Conservation (phyloP, 495 filamentous ascomycete genomes). For the Penicillium manginii region DNA sequence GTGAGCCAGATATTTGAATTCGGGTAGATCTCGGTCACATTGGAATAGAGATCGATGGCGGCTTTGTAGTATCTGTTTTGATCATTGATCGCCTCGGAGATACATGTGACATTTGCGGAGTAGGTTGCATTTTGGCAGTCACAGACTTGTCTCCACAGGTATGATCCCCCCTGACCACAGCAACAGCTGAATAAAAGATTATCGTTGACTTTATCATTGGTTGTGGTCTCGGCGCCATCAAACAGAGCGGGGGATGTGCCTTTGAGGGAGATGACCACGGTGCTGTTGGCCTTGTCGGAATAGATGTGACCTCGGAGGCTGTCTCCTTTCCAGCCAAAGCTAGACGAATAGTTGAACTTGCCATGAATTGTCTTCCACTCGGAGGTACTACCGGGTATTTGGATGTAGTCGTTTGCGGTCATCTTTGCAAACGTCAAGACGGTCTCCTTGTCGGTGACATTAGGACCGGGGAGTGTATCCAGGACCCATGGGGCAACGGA, state of each 20-base stretch:
- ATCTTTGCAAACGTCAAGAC: conserved; percentile 84
- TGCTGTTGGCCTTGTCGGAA: conserved; percentile 80
- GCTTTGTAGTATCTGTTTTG: conserved; percentile 92
- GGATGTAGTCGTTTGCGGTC: conserved; percentile 86
- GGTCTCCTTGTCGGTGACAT: conserved; percentile 84
- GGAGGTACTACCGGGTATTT: conserved; percentile 60
- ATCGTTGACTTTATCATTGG: conserved; percentile 96
- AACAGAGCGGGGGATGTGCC: conserved; percentile 89
- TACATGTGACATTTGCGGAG: conserved; percentile 88
- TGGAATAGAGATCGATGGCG: conserved; percentile 83
- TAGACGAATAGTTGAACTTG: conserved; percentile 77
- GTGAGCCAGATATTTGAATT: conserved; percentile 83
- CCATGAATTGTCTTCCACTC: conserved; percentile 86
- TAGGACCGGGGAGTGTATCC: conserved; percentile 77
- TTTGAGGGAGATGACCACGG: conserved; percentile 89
- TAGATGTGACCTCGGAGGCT: conserved; percentile 93
- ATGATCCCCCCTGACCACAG: conserved; percentile 88
- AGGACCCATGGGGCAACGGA: conserved; percentile 78
- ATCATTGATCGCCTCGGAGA: conserved; percentile 70
- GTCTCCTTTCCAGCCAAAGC: conserved; percentile 91
- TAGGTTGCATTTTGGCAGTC: conserved; percentile 85
- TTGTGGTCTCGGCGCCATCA: conserved; percentile 92
- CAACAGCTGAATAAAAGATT: conserved; percentile 98
- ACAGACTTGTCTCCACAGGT: conserved; percentile 87
- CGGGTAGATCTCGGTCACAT: conserved; percentile 89